These are phyloP conservation scores for Ceratocystis papillata DNA, from an alignment of 2,329 filamentous ascomycete genomes.

Conservation along the genomic window DNA sequence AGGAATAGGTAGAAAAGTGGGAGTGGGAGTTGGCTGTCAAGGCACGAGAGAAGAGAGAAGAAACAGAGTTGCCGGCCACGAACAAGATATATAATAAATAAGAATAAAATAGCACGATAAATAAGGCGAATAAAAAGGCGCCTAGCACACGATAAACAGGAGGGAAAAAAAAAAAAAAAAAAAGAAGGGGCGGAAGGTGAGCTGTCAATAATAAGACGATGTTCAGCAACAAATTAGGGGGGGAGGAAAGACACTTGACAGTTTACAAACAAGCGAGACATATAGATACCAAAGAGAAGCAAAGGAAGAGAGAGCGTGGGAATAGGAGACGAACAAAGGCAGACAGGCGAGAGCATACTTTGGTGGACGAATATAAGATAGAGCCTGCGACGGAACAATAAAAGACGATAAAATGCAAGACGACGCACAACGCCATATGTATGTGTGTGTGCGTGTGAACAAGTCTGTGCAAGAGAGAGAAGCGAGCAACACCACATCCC, in stretches of 20 bases:
- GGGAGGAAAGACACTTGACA: no score
- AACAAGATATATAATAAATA: slow-evolving; percentile 4
- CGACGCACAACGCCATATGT: neutral
- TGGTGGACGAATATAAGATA: no score
- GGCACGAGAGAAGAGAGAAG: neutral
- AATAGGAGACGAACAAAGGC: no score
- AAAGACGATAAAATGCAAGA: neutral
- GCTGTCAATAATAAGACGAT: slow-evolving; percentile 8
- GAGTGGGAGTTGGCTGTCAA: neutral
- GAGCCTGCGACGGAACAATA: neutral
- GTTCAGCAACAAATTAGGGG: no score
- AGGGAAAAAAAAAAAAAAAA: neutral
- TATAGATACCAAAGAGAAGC: no score
- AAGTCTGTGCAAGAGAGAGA: no score
- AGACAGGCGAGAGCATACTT: no score
- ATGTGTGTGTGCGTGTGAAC: neutral
- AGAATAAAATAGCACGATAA: slow-evolving; percentile 2
- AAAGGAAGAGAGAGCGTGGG: no score
- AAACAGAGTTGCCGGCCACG: neutral
- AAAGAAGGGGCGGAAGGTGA: neutral
- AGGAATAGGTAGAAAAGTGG: neutral
- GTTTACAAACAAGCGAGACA: no score
- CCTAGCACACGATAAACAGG: neutral
- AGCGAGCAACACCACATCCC: neutral
- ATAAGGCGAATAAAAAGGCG: neutral